phyloP scores from a whole-genome alignment of 2,329 filamentous ascomycete genomes.

The Tolypocladium endophyticum region DNA sequence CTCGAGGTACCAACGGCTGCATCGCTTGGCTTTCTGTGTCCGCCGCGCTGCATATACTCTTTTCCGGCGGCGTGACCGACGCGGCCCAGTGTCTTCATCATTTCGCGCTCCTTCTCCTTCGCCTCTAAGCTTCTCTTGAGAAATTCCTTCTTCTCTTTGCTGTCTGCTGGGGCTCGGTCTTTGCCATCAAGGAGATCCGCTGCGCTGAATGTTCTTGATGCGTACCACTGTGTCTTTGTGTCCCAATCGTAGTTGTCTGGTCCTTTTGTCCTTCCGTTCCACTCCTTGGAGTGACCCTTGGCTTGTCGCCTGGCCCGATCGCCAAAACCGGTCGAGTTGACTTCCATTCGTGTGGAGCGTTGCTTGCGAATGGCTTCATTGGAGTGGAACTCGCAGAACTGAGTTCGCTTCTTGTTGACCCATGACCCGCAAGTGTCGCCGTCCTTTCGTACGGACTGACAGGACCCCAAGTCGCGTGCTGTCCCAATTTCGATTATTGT shows the following conservation, averaged over 20 bases:
- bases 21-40: conserved; percentile 6
- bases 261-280: conserved; percentile 7
- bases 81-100: conserved; percentile 56
- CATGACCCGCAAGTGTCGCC: conserved; percentile 71
- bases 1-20: conserved; percentile 3
- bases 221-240: conserved; percentile 46
- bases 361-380: conserved; percentile 67
- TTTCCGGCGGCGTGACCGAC: conserved; percentile 56
- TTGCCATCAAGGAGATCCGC: conserved; percentile 56
- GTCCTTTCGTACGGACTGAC: conserved; percentile 75
- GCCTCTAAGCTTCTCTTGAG: conserved; percentile 53
- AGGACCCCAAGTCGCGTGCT: conserved; percentile 78
- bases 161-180: conserved; percentile 44
- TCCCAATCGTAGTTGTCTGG: conserved; percentile 44
- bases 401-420: conserved; percentile 80
- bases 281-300: conserved; percentile 5
- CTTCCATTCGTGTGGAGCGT: conserved; percentile 58
- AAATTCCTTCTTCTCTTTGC: conserved; percentile 53
- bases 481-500: conserved; percentile 82
- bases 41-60: conserved; percentile 54
- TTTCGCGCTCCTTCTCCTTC: conserved; percentile 61
- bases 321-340: conserved; percentile 57
- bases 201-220: conserved; percentile 39
- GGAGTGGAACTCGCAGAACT: conserved; percentile 89
- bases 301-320: conserved; percentile 20